These are phyloP conservation scores for Pythium coloratum DNA, from an alignment of 352 stramenopile species.

Conservation along the genomic window DNA sequence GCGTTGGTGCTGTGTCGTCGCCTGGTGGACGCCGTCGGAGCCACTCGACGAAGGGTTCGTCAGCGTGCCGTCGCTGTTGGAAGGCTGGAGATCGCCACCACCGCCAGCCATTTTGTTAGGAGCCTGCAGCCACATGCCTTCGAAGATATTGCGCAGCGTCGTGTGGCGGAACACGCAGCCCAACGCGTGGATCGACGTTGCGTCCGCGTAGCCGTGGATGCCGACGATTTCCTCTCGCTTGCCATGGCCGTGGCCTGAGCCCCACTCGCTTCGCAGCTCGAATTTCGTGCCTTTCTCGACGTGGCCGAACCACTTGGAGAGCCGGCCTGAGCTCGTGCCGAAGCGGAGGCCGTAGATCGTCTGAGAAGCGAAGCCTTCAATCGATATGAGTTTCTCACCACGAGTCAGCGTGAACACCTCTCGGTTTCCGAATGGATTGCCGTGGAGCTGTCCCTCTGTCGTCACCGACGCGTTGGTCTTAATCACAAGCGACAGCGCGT, in stretches of 20 bases:
- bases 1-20: neutral
- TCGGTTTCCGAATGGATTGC: slow-evolving; percentile 69
- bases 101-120: neutral
- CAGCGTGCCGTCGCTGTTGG: slow-evolving; percentile 10
- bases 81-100: neutral
- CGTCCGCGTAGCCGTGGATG: slow-evolving; percentile 63
- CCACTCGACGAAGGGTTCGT: neutral
- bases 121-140: slow-evolving; percentile 67
- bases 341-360: slow-evolving; percentile 70
- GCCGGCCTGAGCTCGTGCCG: slow-evolving; percentile 46
- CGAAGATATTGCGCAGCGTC: slow-evolving; percentile 74
- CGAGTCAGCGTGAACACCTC: slow-evolving; percentile 56
- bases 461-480: slow-evolving; percentile 50
- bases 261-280: slow-evolving; percentile 56
- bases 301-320: slow-evolving; percentile 81
- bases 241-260: neutral
- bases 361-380: slow-evolving; percentile 77
- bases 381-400: slow-evolving; percentile 56
- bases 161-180: slow-evolving; percentile 65
- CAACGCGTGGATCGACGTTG: slow-evolving; percentile 62
- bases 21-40: neutral
- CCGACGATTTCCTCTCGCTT: slow-evolving; percentile 74
- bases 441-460: slow-evolving; percentile 51
- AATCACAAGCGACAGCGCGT: slow-evolving; percentile 59
- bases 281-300: slow-evolving; percentile 71